Base-by-base conservation (phyloP, 2,329 filamentous ascomycete genomes). In the Hymenoscyphus fraxineus region DNA sequence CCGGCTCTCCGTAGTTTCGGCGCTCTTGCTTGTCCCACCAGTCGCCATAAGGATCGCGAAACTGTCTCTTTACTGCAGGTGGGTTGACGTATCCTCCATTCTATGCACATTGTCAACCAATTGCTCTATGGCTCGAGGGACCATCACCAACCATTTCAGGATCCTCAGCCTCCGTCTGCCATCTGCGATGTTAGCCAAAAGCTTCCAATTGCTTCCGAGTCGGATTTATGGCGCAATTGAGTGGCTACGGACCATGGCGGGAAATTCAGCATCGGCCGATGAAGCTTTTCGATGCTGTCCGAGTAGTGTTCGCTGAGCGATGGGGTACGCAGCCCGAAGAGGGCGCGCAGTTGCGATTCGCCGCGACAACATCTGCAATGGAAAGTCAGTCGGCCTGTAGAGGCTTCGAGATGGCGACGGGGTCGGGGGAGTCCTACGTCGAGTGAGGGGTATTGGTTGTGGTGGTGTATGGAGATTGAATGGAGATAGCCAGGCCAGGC, bases 1-100 rank as follows among this genome's bases (percentile, higher is more conserved):
- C 87, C 13, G 94, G 92, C 79, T 99, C 96, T 78, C 93, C 93
- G 77, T 91, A 98, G 84, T 99, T 98, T 74, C 95, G 88, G 77
- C 93, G 89, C 79, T 98, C 95, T 81, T 99, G 95, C 78, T 93
- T 90, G 80, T 99, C 94, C 92, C 93, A 98, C 92, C 93, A 99
- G 76, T 92, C 88, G 76, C 80, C 94, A 77, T 98, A 86, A 41
- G 96, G 95, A 78, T 98, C 95, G 77, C 95, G 92, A 81, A 92
- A 91, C 78, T 93, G 89, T 72, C 94, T 90, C 84, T 97, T 97
- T 79, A 94, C 81, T 62, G 83, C 80, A 15, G 88, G 86, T 65
- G 91, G 90, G 80, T 93, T 92, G 75, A 91, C 84, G 78, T 92
- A 95, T 78, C 89, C 90, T 75, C 91, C 92, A 78, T 93, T 96